These are phyloP conservation scores for Beauveria sp. DNA, from an alignment of 2,329 filamentous ascomycete genomes.

Conservation along the genomic window DNA sequence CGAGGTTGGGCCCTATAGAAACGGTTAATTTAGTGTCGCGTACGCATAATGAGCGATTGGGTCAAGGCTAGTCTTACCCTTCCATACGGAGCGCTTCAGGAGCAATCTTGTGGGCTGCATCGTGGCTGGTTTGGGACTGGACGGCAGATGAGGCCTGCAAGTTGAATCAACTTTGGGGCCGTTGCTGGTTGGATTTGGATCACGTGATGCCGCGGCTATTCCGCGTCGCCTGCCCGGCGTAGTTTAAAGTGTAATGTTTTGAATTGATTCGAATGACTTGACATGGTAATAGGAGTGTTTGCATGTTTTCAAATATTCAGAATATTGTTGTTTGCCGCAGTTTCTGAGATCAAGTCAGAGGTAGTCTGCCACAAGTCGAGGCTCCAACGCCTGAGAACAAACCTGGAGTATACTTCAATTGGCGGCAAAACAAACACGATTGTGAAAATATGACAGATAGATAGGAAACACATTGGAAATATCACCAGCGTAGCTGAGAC, in stretches of 20 bases:
- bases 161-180: not conserved
- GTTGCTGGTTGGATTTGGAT: not conserved
- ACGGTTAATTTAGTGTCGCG: not conserved
- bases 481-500: not conserved
- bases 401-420: too few relatives aligned
- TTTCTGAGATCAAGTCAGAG: too few relatives aligned
- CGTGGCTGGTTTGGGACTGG: slow-evolving; percentile 18
- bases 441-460: too few relatives aligned
- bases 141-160: not conserved
- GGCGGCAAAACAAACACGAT: too few relatives aligned
- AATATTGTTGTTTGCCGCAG: too few relatives aligned
- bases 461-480: too few relatives aligned
- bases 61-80: slow-evolving; percentile 48
- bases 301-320: not conserved
- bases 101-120: slow-evolving; percentile 66
- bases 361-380: too few relatives aligned
- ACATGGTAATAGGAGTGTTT: not conserved
- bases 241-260: not conserved
- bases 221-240: not conserved
- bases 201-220: slow-evolving; percentile 3
- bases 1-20: slow-evolving; percentile 41
- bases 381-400: too few relatives aligned
- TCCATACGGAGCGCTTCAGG: slow-evolving; percentile 76
- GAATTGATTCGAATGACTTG: not conserved
- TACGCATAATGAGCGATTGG: not conserved